Percentiles rank a stretch among this genome's conserved stretches.
phyloP scores from a whole-genome alignment of 495 filamentous ascomycete species.

The Monascus purpureus region DNA sequence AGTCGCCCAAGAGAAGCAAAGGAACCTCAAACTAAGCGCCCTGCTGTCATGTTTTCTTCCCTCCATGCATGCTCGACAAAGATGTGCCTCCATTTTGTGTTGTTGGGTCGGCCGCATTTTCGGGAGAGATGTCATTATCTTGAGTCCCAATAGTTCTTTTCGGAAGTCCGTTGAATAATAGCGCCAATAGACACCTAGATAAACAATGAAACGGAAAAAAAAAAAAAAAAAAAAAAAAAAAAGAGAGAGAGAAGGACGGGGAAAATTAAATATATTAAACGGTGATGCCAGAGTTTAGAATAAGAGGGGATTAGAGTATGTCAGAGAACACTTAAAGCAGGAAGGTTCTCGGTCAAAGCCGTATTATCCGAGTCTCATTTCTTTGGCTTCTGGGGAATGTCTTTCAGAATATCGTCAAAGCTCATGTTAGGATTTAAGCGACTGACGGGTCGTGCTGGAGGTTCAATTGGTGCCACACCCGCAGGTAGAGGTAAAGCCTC shows the following conservation, averaged over 20 bases:
- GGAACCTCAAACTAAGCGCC: no score
- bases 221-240: constrained; percentile 6
- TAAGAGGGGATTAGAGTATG: constrained; percentile 2
- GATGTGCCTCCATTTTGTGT: no score
- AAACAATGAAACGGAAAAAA: constrained; percentile 1
- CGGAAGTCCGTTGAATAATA: background rate
- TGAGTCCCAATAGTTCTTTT: no score
- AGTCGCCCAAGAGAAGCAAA: no score
- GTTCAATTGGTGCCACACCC: constrained; percentile 34
- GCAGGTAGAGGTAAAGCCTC: constrained; percentile 38
- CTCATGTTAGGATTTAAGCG: constrained; percentile 38
- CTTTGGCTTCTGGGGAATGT: constrained; percentile 32
- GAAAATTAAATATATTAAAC: no score
- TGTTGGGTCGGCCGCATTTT: no score
- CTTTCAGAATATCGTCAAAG: constrained; percentile 37
- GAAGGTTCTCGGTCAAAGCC: no score
- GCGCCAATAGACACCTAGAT: constrained; percentile 3
- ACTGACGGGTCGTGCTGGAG: constrained; percentile 22
- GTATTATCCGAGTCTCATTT: constrained; percentile 17
- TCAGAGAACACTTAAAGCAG: no score
- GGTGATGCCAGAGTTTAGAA: constrained; percentile 1
- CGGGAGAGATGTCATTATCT: no score
- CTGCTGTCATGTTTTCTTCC: no score
- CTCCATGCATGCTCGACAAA: no score
- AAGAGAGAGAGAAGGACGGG: no score